These are phyloP conservation scores for Boletus barrowsii DNA, from an alignment of 768 basidiomycete genomes.

Conservation along the genomic window DNA sequence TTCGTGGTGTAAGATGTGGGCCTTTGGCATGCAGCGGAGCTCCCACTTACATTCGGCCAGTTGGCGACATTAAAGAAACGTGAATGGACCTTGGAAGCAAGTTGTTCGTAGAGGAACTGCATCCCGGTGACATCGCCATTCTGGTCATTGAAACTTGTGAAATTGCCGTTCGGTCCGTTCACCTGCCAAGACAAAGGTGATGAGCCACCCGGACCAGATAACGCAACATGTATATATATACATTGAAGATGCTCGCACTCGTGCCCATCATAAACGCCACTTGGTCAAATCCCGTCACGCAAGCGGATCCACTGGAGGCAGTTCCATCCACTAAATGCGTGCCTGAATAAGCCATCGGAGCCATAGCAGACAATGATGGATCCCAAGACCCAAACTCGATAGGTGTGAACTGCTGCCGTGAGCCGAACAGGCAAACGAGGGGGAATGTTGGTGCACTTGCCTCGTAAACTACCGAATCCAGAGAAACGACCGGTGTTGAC, in stretches of 20 bases:
- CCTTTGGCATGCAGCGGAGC: not conserved
- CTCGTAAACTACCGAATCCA: conserved; percentile 55
- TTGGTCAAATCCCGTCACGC: conserved; percentile 75
- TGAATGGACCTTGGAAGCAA: conserved; percentile 43
- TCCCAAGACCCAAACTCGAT: conserved; percentile 74
- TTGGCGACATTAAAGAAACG: conserved; percentile 61
- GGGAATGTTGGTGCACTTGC: conserved; percentile 32
- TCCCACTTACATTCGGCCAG: conserved; percentile 55
- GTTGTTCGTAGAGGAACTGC: conserved; percentile 47
- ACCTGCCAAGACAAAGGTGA: conserved; percentile 41
- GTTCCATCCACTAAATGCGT: conserved; percentile 58
- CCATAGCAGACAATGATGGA: conserved; percentile 66
- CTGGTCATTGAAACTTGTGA: conserved; percentile 22
- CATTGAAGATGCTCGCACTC: conserved; percentile 69
- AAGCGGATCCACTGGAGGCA: conserved; percentile 52
- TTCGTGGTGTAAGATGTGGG: not conserved
- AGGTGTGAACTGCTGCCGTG: conserved; percentile 47
- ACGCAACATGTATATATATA: conserved; percentile 19
- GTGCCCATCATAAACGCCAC: conserved; percentile 72
- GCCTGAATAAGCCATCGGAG: conserved; percentile 60
- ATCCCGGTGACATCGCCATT: conserved; percentile 29
- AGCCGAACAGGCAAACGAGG: conserved; percentile 6
- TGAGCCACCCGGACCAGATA: not conserved
- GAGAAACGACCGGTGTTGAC: conserved; percentile 36
- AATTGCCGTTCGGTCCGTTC: conserved; percentile 38